A percentile compares a stretch with the other conserved stretches of the same genome.
Conservation (phyloP, 225 moss, liverwort and hornwort species). For the Marchantia polymorpha region DNA sequence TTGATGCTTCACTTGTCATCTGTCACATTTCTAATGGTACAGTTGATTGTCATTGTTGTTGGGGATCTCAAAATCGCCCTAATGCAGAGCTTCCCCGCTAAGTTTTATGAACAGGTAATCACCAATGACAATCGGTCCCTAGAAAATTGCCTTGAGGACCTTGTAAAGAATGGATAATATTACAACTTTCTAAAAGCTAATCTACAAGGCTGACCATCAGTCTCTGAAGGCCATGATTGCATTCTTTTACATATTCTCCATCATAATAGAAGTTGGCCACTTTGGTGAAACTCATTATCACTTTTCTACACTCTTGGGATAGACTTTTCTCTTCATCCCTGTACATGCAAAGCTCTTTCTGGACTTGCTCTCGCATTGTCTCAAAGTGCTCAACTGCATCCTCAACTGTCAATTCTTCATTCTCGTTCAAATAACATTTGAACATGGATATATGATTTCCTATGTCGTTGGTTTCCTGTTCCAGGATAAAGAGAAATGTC, state of each 20-base stretch:
- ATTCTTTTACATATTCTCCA: constrained; percentile 23
- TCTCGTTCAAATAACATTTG: constrained; percentile 12
- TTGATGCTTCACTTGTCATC: background rate
- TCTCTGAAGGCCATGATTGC: constrained; percentile 26
- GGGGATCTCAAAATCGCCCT: constrained; percentile 18
- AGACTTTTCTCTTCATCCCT: constrained; percentile 18
- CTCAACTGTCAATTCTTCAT: constrained; percentile 8
- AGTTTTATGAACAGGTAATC: background rate
- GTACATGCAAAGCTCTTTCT: constrained; percentile 28
- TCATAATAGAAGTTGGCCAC: constrained; percentile 43
- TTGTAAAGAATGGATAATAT: no score
- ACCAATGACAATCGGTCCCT: background rate
- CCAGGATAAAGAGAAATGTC: background rate
- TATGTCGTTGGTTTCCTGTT: background rate
- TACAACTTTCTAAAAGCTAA: background rate
- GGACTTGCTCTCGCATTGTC: constrained; percentile 22
- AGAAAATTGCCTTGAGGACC: background rate
- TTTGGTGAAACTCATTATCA: constrained; percentile 33
- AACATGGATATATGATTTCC: constrained; percentile 15
- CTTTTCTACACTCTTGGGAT: constrained; percentile 31
- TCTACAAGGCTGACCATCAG: constrained; percentile 27
- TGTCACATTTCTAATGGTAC: background rate
- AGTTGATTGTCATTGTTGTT: background rate
- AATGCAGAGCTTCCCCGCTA: constrained; percentile 7
- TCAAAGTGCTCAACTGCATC: constrained; percentile 14